Evolutionary conservation across 1,139 yeast genomes (phyloP).

Genomic region (Blastobotrys elegans): DNA sequence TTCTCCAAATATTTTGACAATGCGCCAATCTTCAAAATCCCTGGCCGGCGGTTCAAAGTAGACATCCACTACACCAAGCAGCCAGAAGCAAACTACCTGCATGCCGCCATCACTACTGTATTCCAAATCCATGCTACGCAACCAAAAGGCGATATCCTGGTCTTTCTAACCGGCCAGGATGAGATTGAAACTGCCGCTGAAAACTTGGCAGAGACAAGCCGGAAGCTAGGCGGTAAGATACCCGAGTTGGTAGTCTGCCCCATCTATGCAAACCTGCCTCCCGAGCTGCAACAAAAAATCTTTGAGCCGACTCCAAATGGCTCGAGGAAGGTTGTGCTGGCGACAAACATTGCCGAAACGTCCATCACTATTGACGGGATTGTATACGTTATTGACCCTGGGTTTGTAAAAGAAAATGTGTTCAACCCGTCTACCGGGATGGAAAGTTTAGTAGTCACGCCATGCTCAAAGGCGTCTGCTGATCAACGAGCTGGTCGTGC

Average conservation of each 20-base stretch:
- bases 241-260: slow-evolving; percentile 72
- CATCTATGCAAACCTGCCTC: slow-evolving; percentile 87
- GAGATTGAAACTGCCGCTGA: slow-evolving; percentile 85
- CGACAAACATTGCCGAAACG: slow-evolving; percentile 96
- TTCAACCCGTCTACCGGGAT: slow-evolving; percentile 85
- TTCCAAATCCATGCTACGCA: slow-evolving; percentile 77
- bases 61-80: slow-evolving; percentile 78
- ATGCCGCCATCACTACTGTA: slow-evolving; percentile 81
- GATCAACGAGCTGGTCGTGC: slow-evolving; percentile 97
- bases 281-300: slow-evolving; percentile 73
- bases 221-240: slow-evolving; percentile 57
- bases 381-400: slow-evolving; percentile 96
- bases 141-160: slow-evolving; percentile 80
- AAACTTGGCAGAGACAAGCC: slow-evolving; percentile 57
- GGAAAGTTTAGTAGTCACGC: slow-evolving; percentile 80
- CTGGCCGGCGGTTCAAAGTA: slow-evolving; percentile 88
- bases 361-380: slow-evolving; percentile 97
- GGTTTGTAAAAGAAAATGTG: slow-evolving; percentile 93
- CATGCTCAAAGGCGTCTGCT: slow-evolving; percentile 91
- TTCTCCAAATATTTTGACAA: slow-evolving; percentile 72
- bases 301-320: slow-evolving; percentile 84
- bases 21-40: slow-evolving; percentile 81
- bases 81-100: slow-evolving; percentile 86
- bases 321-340: slow-evolving; percentile 80
- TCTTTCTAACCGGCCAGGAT: slow-evolving; percentile 90